Percentiles rank a stretch among this genome's conserved stretches.
phyloP scores from a whole-genome alignment of 768 basidiomycete genomes.

The Imleria badia region DNA sequence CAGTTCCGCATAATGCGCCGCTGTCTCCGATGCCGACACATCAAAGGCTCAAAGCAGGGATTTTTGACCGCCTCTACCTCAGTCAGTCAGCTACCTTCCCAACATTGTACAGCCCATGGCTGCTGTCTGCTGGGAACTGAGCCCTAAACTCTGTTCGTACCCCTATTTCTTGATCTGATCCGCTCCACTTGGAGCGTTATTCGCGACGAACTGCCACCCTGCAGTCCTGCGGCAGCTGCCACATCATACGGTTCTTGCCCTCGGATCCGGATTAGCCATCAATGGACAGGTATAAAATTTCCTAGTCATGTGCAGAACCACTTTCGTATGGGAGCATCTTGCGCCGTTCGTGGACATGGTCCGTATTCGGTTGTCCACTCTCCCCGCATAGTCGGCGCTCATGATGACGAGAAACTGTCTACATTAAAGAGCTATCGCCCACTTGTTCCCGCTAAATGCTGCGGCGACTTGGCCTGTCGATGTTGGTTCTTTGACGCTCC shows the following conservation, averaged over 20 bases:
- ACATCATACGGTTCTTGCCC: not conserved
- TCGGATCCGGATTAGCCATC: not conserved
- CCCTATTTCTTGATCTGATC: constrained; percentile 20
- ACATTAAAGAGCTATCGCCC: constrained; percentile 18
- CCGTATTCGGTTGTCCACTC: not conserved
- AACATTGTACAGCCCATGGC: not conserved
- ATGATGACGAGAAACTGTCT: constrained; percentile 9
- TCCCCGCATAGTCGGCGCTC: constrained; percentile 19
- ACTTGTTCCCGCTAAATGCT: constrained; percentile 20
- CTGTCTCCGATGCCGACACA: not conserved
- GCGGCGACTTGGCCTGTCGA: constrained; percentile 3
- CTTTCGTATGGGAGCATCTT: not conserved
- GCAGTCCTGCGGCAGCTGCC: not conserved
- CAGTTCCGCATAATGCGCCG: too few relatives aligned
- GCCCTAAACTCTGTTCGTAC: constrained; percentile 7
- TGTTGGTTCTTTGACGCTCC: not conserved
- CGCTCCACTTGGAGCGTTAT: constrained; percentile 4
- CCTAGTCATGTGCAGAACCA: not conserved
- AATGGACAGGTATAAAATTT: not conserved
- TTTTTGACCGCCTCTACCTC: not conserved
- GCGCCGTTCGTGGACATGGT: not conserved
- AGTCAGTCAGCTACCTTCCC: not conserved
- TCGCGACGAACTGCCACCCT: constrained; percentile 6
- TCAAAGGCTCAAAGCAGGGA: not conserved
- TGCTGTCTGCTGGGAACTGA: constrained; percentile 1